Evolutionary conservation across 495 filamentous ascomycete species (phyloP), one percentile per base, ranked within the genome.

Genomic region (Astrocystis sublimbata): DNA sequence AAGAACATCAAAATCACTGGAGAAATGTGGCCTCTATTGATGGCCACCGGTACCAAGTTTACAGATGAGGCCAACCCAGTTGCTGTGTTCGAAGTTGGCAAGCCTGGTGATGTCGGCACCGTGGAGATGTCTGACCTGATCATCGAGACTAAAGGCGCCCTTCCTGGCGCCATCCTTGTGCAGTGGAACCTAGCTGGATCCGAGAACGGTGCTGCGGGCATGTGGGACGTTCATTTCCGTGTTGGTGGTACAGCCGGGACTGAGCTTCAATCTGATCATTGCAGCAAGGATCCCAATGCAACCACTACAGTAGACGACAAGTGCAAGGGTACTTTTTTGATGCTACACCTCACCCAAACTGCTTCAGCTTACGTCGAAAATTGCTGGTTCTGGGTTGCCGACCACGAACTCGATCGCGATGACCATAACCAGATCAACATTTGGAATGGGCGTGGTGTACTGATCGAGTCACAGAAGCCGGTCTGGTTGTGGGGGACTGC

Each of bases 221-320:
- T 97, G 78, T 98, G 92, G 92, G 93, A 98, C 70, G 89, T 92
- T 8, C 93, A 97, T 75, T 88, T 91, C 74, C 91, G 93, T 60
- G 83, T 91, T 68, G 88, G 92, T 57, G 93, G 93, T 9, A 85
- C 88, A 24, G 86, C 88, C 5, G 92, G 93, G 47, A 96, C 93
- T 3, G 71, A 87, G 49, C 80, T 97, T 12, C 90, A 96, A 73
- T 87, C 87, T 9, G 81, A 90, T 72, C 85, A 78, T 30, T 97
- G 92, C 73, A 67, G 80, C 62, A 92, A 91, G 79, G 88, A 85
- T 57, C 89, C 90, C 8, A 80, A 78, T 35, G 73, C 79, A 33
- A 81, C 79, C 24, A 82, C 83, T 43, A 77, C 73, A 5, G 79
- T 86, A 62, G 75, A 75, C 66, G 79, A 76, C 23, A 71, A 74